Conservation (phyloP, 2,329 filamentous ascomycete genomes). For the Penicillium sclerotigenum region DNA sequence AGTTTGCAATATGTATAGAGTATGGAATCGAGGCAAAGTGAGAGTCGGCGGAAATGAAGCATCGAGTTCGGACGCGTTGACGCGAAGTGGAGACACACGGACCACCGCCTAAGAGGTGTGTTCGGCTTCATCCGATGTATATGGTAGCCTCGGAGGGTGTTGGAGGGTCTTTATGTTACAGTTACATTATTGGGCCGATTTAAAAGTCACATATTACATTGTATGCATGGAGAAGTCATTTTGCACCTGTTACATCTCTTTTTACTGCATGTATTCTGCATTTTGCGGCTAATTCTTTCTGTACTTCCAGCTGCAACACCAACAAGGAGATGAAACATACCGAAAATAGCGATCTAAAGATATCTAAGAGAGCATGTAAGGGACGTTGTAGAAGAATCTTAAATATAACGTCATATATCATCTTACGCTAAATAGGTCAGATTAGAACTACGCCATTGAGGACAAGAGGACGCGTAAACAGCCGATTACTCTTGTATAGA, state of each 20-base stretch:
- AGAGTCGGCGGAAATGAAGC: not conserved
- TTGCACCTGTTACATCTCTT: too few species aligned
- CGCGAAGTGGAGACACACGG: constrained; percentile 26
- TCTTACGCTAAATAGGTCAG: not conserved
- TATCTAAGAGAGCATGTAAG: not conserved
- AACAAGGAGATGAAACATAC: not conserved
- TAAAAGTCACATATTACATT: not conserved
- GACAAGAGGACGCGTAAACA: not conserved
- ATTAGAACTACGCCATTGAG: not conserved
- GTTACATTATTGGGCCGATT: not conserved
- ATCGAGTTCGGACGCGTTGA: constrained; percentile 22
- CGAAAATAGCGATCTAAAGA: too few species aligned
- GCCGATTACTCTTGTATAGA: not conserved
- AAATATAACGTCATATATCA: not conserved
- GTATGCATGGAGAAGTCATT: not conserved
- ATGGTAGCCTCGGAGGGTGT: not conserved
- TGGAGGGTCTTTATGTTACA: not conserved
- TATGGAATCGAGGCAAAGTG: not conserved
- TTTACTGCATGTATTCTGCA: not conserved
- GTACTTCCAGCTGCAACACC: not conserved
- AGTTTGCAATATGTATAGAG: not conserved
- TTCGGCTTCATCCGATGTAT: not conserved
- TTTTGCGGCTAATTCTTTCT: not conserved
- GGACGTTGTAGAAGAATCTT: too few species aligned
- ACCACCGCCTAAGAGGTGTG: constrained; percentile 31